Evolutionary conservation across 2,329 filamentous ascomycete species (phyloP), one percentile per base, ranked within the genome.

Genomic region (Penicillium sp.): DNA sequence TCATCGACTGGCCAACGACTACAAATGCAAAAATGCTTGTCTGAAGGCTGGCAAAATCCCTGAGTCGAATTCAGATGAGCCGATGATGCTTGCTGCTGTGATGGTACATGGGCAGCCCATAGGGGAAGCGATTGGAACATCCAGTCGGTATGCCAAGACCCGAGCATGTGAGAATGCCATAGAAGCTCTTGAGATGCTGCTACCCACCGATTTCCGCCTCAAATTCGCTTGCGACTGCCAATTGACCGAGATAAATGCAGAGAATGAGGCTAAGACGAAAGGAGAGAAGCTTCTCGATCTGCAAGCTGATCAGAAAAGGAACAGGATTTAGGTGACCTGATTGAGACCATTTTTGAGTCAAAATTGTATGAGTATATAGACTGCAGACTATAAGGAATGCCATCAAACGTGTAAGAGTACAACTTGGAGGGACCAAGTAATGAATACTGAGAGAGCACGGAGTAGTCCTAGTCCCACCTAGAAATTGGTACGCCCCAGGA

Each of bases 41-140:
- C 62, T 84, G 38, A 78, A 82, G 57, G 74, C 79, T 1, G 77
- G 76, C 38, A 80, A 83, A 51, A 75, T 84, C 42, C 76, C 78
- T 1, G 68, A 62, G 4, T 69, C 76, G 0, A 78, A 85, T 67
- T 75, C 84, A 81, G 66, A 79, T 52, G 62, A 78, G 56, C 71
- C 78, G 43, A 70, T 74, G 52, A 84, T 93, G 6, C 80, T 91
- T 0, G 90, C 89, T 6, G 92, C 86, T 26, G 83, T 97, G 7
- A 82, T 96, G 72, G 83, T 97, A 14, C 94, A 98, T 71, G 84
- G 87, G 13, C 75, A 83, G 45, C 84, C 93, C 10, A 76, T 91
- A n/a, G 85, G 87, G 1, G 82, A 87, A 64, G 85, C 82, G 1
- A 79, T 82, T 38, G 85, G 85, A 1, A 85, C 82, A 65, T 92